phyloP scores from a whole-genome alignment of 352 stramenopile species.

The Globisporangium middletonii region DNA sequence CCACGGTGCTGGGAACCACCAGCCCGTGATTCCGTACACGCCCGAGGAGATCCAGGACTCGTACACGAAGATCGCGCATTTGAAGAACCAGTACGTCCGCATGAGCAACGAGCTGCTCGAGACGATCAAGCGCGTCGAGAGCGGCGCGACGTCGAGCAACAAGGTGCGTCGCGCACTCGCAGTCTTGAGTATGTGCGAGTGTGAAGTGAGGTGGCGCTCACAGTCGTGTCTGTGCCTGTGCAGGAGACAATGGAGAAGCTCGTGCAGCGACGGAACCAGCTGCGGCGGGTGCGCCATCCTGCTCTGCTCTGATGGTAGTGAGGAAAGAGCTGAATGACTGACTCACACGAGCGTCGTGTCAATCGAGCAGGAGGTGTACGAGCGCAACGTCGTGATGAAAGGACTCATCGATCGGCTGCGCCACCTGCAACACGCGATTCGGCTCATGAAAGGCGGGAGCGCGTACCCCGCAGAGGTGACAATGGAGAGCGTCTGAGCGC shows the following conservation, averaged over 20 bases:
- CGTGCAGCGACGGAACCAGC: slow-evolving; percentile 53
- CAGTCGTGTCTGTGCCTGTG: not conserved
- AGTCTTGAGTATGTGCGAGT: no score
- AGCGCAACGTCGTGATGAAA: slow-evolving; percentile 85
- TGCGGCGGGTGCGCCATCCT: slow-evolving; percentile 43
- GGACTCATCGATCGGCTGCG: slow-evolving; percentile 74
- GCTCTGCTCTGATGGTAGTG: no score
- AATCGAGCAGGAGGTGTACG: slow-evolving; percentile 60
- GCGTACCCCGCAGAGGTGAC: slow-evolving; percentile 50
- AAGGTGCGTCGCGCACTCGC: not conserved
- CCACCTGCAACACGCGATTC: slow-evolving; percentile 70
- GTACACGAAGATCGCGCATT: slow-evolving; percentile 72
- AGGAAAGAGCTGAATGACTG: no score
- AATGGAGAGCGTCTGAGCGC: slow-evolving; percentile 69
- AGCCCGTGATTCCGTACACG: slow-evolving; percentile 59
- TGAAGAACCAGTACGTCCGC: slow-evolving; percentile 80
- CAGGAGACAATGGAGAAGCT: slow-evolving; percentile 51
- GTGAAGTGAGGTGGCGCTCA: not conserved
- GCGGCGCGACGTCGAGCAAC: slow-evolving; percentile 5
- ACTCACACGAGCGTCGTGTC: not conserved
- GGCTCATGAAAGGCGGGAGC: slow-evolving; percentile 61
- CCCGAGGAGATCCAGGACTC: slow-evolving; percentile 84
- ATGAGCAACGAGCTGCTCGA: slow-evolving; percentile 59
- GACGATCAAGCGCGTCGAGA: slow-evolving; percentile 45
- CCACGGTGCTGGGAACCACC: slow-evolving; percentile 25